phyloP scores from a whole-genome alignment of 305 asterid genomes.

The Ajuga reptans region DNA sequence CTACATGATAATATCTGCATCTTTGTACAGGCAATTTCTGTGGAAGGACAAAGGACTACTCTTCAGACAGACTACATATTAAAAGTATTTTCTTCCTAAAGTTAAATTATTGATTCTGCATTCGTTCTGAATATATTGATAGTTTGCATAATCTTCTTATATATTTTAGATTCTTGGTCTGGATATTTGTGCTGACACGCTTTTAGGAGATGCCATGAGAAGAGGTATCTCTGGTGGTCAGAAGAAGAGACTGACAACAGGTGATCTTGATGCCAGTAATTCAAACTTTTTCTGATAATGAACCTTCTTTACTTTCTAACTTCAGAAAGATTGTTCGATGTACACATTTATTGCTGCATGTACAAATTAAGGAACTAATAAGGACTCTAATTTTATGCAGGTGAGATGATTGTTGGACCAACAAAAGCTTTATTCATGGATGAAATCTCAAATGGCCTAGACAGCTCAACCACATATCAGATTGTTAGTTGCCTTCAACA shows the following conservation, averaged over 20 bases:
- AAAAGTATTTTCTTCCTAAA: constrained; percentile 33
- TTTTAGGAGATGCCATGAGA: constrained; percentile 69
- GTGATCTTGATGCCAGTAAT: constrained; percentile 29
- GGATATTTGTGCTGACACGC: constrained; percentile 64
- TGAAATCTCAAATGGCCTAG: constrained; percentile 78
- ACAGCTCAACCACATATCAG: constrained; percentile 74
- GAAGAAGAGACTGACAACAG: constrained; percentile 79
- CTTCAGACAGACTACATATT: constrained; percentile 71
- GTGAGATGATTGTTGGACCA: constrained; percentile 86
- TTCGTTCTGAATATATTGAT: background rate
- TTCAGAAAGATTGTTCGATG: no score
- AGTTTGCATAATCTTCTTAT: background rate
- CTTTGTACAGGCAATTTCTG: constrained; percentile 55
- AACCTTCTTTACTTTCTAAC: no score
- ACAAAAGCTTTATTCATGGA: constrained; percentile 70
- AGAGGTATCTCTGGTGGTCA: constrained; percentile 87
- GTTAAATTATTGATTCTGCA: background rate
- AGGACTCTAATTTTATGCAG: constrained; percentile 29
- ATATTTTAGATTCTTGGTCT: constrained; percentile 68
- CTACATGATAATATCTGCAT: background rate
- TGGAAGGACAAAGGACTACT: constrained; percentile 58
- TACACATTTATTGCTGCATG: background rate
- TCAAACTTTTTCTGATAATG: background rate
- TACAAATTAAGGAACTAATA: background rate
- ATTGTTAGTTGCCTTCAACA: constrained; percentile 65